These are phyloP conservation scores for Eimeria maxima DNA, from an alignment of 169 alveolate species.

Conservation along the genomic window DNA sequence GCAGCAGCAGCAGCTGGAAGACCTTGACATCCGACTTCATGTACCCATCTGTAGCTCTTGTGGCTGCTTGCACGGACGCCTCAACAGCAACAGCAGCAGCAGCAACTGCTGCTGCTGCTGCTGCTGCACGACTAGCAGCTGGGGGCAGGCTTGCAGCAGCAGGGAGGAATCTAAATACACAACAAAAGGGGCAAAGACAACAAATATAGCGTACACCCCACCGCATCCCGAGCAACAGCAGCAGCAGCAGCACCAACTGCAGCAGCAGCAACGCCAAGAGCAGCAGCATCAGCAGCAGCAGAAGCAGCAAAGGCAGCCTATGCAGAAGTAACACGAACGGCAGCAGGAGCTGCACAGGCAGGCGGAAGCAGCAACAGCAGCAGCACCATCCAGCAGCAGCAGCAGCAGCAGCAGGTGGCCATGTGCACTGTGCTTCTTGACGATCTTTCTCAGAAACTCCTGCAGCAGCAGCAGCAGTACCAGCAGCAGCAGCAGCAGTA, in stretches of 20 bases:
- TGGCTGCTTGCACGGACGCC: too few relatives aligned
- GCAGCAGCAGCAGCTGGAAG: too few relatives aligned
- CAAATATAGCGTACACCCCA: too few relatives aligned
- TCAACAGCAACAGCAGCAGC: slow-evolving; percentile 18
- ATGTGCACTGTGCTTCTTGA: too few relatives aligned
- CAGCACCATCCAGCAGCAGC: not conserved
- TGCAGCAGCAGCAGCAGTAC: too few relatives aligned
- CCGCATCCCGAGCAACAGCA: too few relatives aligned
- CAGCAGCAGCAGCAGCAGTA: too few relatives aligned
- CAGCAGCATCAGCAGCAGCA: not conserved
- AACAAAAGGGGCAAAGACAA: not conserved
- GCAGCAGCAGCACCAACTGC: not conserved
- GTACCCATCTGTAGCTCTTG: too few relatives aligned
- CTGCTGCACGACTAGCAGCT: not conserved
- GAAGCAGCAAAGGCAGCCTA: not conserved
- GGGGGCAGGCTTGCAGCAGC: not conserved
- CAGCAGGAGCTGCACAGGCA: not conserved
- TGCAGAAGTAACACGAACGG: not conserved
- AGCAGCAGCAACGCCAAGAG: not conserved
- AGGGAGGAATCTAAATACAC: not conserved
- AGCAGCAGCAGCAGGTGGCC: too few relatives aligned
- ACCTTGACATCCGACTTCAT: too few relatives aligned
- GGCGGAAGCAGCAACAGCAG: slow-evolving; percentile 26
- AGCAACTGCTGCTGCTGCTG: too few relatives aligned
- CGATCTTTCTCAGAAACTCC: too few relatives aligned